Evolutionary conservation across 441 rosid genomes (phyloP).

Genomic region (Brassica balearica): DNA sequence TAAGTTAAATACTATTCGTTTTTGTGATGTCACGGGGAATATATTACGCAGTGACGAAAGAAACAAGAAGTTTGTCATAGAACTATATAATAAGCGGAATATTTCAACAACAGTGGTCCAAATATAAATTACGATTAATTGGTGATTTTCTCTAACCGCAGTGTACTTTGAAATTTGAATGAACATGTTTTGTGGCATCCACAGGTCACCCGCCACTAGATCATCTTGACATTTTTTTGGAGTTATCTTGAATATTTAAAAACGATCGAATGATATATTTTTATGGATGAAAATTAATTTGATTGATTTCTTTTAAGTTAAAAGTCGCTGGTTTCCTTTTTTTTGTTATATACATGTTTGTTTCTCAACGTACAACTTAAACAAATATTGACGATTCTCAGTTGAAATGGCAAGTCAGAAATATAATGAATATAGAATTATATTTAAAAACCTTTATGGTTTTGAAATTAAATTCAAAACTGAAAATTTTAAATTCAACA

Average conservation of each 20-base stretch:
- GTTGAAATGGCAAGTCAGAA: not conserved
- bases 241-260: not conserved
- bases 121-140: not conserved
- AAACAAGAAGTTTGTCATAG: conserved; percentile 15
- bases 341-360: not conserved
- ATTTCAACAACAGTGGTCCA: conserved; percentile 23
- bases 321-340: not conserved
- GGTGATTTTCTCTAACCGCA: conserved; percentile 12
- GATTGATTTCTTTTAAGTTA: not conserved
- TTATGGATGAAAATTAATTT: not conserved
- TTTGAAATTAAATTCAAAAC: not conserved
- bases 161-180: conserved; percentile 17
- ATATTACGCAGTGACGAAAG: conserved; percentile 24
- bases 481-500: too few relatives aligned
- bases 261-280: not conserved
- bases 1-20: not conserved
- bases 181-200: conserved; percentile 3
- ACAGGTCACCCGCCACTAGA: not conserved
- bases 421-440: not conserved
- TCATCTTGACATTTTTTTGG: not conserved
- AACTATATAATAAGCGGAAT: not conserved
- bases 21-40: conserved; percentile 24
- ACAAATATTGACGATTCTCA: too few relatives aligned
- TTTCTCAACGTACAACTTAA: not conserved
- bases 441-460: not conserved